A percentile compares a stretch with the other conserved stretches of the same genome.
Evolutionary conservation across 2,329 filamentous ascomycete genomes (phyloP).

Genomic region (Colletotrichum ledebouriae): DNA sequence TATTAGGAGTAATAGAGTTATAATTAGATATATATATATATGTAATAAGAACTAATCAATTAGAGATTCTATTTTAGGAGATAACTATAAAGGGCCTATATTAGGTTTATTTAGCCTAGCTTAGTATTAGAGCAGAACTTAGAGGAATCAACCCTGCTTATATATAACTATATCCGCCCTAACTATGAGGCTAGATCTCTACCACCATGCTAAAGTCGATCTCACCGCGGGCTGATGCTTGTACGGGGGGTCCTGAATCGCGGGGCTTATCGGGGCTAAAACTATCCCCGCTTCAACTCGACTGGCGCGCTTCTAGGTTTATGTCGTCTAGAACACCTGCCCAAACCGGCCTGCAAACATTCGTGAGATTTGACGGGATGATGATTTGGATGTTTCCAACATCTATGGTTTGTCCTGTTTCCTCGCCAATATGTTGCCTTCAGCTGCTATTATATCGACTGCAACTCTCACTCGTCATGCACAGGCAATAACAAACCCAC

Average conservation of each 20-base stretch:
- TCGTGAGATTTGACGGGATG: background rate
- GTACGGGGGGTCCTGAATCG: slow-evolving; percentile 35
- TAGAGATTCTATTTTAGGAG: no score
- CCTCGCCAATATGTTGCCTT: background rate
- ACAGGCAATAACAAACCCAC: background rate
- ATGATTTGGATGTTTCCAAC: slow-evolving; percentile 5
- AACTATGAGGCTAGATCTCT: no score
- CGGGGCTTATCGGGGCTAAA: slow-evolving; percentile 33
- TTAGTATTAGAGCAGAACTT: no score
- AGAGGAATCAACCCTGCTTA: no score
- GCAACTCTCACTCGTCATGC: background rate
- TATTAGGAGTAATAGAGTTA: no score
- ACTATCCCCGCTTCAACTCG: slow-evolving; percentile 36
- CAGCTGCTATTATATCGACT: background rate
- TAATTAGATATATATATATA: no score
- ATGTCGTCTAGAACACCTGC: slow-evolving; percentile 11
- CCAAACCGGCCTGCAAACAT: slow-evolving; percentile 11
- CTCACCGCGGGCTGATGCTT: slow-evolving; percentile 17
- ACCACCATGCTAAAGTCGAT: slow-evolving; percentile 30
- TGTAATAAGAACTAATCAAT: no score
- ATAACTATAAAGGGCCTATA: no score
- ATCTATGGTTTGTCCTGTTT: background rate
- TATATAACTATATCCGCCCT: no score
- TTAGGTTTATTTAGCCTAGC: no score
- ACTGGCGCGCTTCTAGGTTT: slow-evolving; percentile 39